phyloP scores from a whole-genome alignment of 2,329 filamentous ascomycete species.

The Nemania sp. region DNA sequence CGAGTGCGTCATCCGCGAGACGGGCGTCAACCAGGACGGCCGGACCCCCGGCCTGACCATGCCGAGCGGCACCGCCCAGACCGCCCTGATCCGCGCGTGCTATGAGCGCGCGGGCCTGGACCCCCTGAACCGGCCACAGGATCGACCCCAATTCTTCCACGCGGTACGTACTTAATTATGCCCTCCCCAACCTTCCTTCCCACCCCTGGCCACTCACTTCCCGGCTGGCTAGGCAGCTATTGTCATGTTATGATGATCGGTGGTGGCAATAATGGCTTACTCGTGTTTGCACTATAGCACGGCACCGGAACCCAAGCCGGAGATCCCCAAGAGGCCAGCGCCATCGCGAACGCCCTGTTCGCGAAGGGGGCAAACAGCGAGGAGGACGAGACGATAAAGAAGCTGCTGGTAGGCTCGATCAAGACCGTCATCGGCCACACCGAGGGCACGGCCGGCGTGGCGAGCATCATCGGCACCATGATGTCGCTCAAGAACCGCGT shows the following conservation, averaged over 20 bases:
- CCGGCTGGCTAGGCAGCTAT: too few relatives aligned
- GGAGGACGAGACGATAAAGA: not conserved
- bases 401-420: not conserved
- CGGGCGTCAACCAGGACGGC: constrained; percentile 22
- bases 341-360: too few relatives aligned
- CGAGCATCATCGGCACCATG: not conserved
- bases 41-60: constrained; percentile 15
- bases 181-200: too few relatives aligned
- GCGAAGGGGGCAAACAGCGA: too few relatives aligned
- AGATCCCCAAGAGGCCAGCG: too few relatives aligned
- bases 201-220: too few relatives aligned
- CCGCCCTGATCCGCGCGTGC: constrained; percentile 1
- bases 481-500: not conserved
- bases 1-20: constrained; percentile 19
- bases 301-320: too few relatives aligned
- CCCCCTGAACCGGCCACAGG: not conserved
- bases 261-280: too few relatives aligned
- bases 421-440: constrained; percentile 1
- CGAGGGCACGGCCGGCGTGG: not conserved
- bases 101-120: constrained; percentile 16
- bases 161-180: too few relatives aligned
- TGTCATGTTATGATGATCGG: too few relatives aligned
- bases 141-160: too few relatives aligned
- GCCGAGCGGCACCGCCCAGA: constrained; percentile 9
- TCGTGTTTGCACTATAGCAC: too few relatives aligned